Conservation (phyloP, 1,284 basidiomycete species). For the Erythrobasidium hasegawianum region DNA sequence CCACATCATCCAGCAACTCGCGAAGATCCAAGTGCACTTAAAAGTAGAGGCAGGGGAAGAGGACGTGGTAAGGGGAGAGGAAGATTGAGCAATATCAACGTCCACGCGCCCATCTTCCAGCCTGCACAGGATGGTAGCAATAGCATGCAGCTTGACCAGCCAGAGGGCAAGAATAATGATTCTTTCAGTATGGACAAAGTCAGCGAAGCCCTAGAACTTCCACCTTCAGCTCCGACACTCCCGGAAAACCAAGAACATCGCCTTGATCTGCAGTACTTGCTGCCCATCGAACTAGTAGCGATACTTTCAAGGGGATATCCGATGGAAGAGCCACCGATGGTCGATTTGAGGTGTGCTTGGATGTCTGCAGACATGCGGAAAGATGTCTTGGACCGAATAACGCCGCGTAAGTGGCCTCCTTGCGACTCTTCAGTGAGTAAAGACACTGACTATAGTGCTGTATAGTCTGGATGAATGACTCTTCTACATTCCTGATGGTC, state of each 20-base stretch:
- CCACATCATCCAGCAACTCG: background rate
- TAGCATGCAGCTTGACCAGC: background rate
- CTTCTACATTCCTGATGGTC: conserved; percentile 29
- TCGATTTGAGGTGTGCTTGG: conserved; percentile 32
- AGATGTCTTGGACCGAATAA: background rate
- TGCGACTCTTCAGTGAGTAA: background rate
- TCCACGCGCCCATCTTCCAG: background rate
- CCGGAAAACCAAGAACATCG: background rate
- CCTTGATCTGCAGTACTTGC: conserved; percentile 36
- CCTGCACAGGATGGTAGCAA: background rate
- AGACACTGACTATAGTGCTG: background rate
- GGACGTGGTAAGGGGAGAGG: background rate
- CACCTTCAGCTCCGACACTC: background rate
- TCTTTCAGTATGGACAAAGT: background rate
- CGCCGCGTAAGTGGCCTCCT: conserved; percentile 9
- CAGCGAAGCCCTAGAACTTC: background rate
- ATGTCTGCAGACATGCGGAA: background rate
- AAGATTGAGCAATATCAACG: background rate
- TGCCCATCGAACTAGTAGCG: conserved; percentile 30
- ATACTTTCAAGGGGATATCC: conserved; percentile 33
- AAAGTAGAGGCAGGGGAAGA: background rate
- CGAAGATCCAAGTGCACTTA: background rate
- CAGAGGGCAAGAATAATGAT: background rate
- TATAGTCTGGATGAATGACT: conserved; percentile 35
- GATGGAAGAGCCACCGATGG: conserved; percentile 19